Percentiles rank a stretch among this genome's conserved stretches.
Conservation (phyloP, 768 basidiomycete species). For the Pleurotus sapidus region DNA sequence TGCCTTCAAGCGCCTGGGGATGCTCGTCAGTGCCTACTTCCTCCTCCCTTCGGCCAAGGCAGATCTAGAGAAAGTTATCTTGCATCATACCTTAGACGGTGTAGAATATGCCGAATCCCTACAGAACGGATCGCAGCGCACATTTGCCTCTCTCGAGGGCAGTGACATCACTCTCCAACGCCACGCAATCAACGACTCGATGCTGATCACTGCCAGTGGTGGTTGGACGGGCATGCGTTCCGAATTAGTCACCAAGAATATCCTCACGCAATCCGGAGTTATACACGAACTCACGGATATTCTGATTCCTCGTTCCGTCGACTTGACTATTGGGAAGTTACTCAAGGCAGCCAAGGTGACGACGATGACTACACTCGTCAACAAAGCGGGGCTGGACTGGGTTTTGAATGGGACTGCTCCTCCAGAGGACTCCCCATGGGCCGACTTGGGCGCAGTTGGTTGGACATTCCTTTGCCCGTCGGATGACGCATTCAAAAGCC, state of each 20-base stretch:
- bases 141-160: conserved; percentile 83
- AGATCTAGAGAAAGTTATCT: conserved; percentile 80
- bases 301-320: conserved; percentile 82
- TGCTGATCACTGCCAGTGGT: conserved; percentile 63
- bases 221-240: conserved; percentile 76
- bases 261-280: conserved; percentile 85
- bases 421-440: conserved; percentile 69
- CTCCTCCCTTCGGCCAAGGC: conserved; percentile 72
- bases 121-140: conserved; percentile 62
- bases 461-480: conserved; percentile 93
- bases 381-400: conserved; percentile 89
- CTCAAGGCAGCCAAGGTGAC: conserved; percentile 84
- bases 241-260: conserved; percentile 54
- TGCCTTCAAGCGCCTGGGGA: conserved; percentile 86
- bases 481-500: conserved; percentile 86
- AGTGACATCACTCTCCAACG: conserved; percentile 74
- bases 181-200: conserved; percentile 41
- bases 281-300: conserved; percentile 86
- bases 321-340: conserved; percentile 87
- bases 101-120: conserved; percentile 71
- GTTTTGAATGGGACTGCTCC: conserved; percentile 81
- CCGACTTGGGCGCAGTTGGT: conserved; percentile 41
- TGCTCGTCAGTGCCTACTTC: conserved; percentile 83
- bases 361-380: conserved; percentile 84
- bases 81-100: conserved; percentile 80